Base-by-base conservation (phyloP, 768 basidiomycete species). In the Leucocoprinus leucothites region DNA sequence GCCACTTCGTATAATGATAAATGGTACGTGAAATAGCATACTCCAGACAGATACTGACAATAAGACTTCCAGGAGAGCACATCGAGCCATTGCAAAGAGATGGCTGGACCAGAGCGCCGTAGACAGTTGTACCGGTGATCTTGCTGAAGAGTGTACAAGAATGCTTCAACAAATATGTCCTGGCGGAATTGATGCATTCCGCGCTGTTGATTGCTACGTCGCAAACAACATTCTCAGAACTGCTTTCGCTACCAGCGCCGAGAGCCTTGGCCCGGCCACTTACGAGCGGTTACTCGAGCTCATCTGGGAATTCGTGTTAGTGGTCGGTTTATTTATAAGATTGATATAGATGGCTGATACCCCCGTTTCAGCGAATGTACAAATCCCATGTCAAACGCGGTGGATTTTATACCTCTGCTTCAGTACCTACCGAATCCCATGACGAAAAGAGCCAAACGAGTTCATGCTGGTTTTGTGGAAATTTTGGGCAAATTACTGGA, bases 191-290 rank as follows among this genome's bases (percentile, higher is more conserved):
- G 40, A 58, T 5, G 67, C 75, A 0, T 75, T 75, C 2, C 65
- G 69, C 45, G 71, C 67, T 16, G 66, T 72, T 48, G 69, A 71
- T 9, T 73, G 75, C 21, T 71, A 74, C 16, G 74, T 64, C 55
- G 67, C 71, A 7, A 77, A 75, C 64, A 78, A 78, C 59, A 80
- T 79, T 74, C 65, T 79, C 9, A 71, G 68, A 0, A 69, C 78
- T 41, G 65, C 68, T 44, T 78, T 77, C 57, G 77, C 71, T 1
- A 72, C 63, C 65, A 24, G 69, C 71, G 16, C 56, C 65, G 14
- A 67, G 78, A 44, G 72, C 75, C 0, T 63, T 76, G 3, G 74
- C 76, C 9, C 67, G 54, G 18, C 61, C 16, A 38, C 3, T 6
- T 38, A 38, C 16, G 16, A 38, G 4, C 3, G 60, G 3, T 70